Evolutionary conservation across 768 basidiomycete species (phyloP), one percentile per base, ranked within the genome.

Genomic region (Serendipita indica): DNA sequence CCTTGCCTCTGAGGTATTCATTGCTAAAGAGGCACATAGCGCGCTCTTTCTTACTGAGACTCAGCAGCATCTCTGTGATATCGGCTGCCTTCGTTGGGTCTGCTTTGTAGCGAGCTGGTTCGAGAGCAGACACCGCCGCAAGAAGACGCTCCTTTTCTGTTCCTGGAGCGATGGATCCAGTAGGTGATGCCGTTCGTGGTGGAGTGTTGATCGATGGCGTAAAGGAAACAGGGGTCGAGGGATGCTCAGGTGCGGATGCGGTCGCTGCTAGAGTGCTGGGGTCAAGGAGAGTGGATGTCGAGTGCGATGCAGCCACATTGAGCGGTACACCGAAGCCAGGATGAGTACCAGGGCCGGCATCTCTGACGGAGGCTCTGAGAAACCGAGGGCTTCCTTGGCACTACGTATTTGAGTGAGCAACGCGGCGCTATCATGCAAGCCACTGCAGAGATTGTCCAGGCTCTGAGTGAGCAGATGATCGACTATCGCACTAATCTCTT

Each of bases 1-100:
- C 72, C 72, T 93, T 93, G 20, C 72, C 75, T 56, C 81, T 77
- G 25, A 93, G 74, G 28, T 89, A 77, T 64, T 92, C 89, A 12
- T 75, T 74, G 63, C 90, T 93, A 75, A 94, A 94, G 37, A 93
- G 73, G 70, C 90, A 92, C 80, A 93, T 78, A 0, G 89, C 89
- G 13, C 90, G 80, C 63, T 94, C 91, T 61, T 86, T 80, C 70
- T 91, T 93, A 1, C 86, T 83, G 16, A 94, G 75, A 64, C 82
- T 84, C 84, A 91, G 86, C 33, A 93, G 71, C 56, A 94, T 73
- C 22, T 85, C 86, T 0, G 83, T 81, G 43, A 93, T 75, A 62
- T 87, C 84, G 2, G 65, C 66, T 43, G 82, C 79, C 56, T 80
- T 77, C 0, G 72, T 67, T 3, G 77, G 72, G 39, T 63, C 60